These are phyloP conservation scores for Trichoderma brevicompactum DNA, from an alignment of 2,329 filamentous ascomycete genomes.

Conservation along the genomic window DNA sequence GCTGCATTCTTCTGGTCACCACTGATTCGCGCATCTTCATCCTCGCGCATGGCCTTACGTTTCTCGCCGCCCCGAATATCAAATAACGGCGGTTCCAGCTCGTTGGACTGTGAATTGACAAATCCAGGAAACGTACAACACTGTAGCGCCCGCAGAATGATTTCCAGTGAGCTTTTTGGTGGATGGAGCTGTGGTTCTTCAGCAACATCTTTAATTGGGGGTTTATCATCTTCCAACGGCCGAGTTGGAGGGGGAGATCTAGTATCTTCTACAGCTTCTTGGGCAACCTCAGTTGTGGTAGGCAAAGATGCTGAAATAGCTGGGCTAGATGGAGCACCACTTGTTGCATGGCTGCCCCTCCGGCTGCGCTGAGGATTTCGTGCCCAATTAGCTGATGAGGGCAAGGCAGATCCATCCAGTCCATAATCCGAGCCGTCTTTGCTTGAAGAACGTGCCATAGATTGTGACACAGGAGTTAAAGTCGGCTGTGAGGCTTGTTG, in stretches of 20 bases:
- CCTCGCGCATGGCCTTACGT: conserved; percentile 75
- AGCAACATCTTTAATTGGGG: not conserved
- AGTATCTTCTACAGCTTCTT: conserved; percentile 47
- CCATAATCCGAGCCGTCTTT: conserved; percentile 74
- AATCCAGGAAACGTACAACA: conserved; percentile 42
- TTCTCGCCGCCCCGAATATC: conserved; percentile 82
- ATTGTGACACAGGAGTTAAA: conserved; percentile 54
- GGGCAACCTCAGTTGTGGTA: conserved; percentile 54
- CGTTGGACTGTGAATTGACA: conserved; percentile 31
- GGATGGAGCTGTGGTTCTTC: conserved; percentile 5
- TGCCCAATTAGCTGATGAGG: conserved; percentile 94
- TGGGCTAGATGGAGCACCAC: conserved; percentile 80
- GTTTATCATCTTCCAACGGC: conserved; percentile 24
- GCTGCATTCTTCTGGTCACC: conserved; percentile 54
- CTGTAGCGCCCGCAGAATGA: conserved; percentile 45
- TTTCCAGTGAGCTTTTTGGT: conserved; percentile 40
- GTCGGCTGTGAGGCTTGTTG: conserved; percentile 50
- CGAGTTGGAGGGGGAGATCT: conserved; percentile 33
- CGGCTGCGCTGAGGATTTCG: conserved; percentile 68
- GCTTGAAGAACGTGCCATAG: conserved; percentile 77
- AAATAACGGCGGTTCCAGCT: conserved; percentile 70
- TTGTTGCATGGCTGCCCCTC: conserved; percentile 79
- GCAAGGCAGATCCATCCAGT: conserved; percentile 86
- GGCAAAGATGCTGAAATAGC: conserved; percentile 66
- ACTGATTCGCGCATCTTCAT: conserved; percentile 60